phyloP scores from a whole-genome alignment of 2,329 filamentous ascomycete species.

The Penicillium brevicompactum region DNA sequence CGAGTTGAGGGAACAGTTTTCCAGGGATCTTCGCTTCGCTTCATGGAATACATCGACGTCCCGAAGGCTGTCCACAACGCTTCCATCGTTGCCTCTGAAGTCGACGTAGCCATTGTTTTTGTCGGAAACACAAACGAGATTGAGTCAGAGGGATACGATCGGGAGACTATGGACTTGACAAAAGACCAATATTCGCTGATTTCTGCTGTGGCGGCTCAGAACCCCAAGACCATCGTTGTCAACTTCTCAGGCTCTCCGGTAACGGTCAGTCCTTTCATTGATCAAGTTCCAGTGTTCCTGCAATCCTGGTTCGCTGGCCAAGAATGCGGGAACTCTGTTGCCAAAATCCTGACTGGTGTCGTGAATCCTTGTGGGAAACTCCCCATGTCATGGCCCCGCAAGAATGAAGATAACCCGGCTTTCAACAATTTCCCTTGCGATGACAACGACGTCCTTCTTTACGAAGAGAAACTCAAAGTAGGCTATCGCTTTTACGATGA shows the following conservation, averaged over 20 bases:
- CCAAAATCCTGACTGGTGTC: slow-evolving; percentile 72
- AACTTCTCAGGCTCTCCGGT: slow-evolving; percentile 74
- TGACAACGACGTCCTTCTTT: slow-evolving; percentile 64
- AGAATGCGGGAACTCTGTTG: slow-evolving; percentile 78
- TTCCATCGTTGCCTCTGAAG: not conserved
- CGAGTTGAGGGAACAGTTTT: not conserved
- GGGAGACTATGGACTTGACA: not conserved
- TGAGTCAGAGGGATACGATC: not conserved
- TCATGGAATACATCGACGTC: not conserved
- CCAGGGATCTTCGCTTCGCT: not conserved
- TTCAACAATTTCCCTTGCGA: slow-evolving; percentile 74
- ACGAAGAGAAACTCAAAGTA: slow-evolving; percentile 77
- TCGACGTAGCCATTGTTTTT: not conserved
- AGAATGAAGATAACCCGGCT: slow-evolving; percentile 68
- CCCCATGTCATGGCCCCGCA: slow-evolving; percentile 69
- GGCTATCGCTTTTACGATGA: slow-evolving; percentile 79
- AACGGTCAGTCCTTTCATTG: slow-evolving; percentile 54
- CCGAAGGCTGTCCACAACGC: not conserved
- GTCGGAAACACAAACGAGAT: not conserved
- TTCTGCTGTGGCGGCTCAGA: not conserved
- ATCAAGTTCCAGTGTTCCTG: slow-evolving; percentile 32
- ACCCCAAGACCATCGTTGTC: slow-evolving; percentile 61
- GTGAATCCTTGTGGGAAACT: slow-evolving; percentile 73
- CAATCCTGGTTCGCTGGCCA: slow-evolving; percentile 84
- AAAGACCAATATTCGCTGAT: not conserved